phyloP scores from a whole-genome alignment of 2,329 filamentous ascomycete genomes.

The Zelopaecilomyces penicillatus region DNA sequence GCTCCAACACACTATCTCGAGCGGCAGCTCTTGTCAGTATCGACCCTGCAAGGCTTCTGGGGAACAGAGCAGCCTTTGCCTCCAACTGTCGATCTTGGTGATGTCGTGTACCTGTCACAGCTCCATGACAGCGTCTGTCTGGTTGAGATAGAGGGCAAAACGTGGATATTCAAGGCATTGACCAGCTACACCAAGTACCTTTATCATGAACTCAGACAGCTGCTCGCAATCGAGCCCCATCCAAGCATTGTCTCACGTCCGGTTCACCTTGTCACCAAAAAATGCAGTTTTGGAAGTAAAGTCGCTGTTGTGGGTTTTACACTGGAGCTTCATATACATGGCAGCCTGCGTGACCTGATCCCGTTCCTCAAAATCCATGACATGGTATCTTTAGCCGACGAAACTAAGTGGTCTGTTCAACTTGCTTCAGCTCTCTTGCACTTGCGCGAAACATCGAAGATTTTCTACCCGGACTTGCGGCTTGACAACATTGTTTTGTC shows the following conservation, averaged over 20 bases:
- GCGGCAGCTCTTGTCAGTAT: constrained; percentile 38
- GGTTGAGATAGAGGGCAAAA: constrained; percentile 33
- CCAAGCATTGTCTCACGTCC: constrained; percentile 44
- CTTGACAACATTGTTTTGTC: constrained; percentile 52
- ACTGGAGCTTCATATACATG: constrained; percentile 43
- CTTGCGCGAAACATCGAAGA: constrained; percentile 33
- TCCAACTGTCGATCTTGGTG: constrained; percentile 37
- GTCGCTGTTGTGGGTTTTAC: constrained; percentile 49
- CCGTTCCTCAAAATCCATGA: constrained; percentile 41
- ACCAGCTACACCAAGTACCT: constrained; percentile 51
- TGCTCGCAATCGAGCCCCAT: constrained; percentile 45
- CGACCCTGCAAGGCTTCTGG: constrained; percentile 37
- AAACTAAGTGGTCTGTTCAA: constrained; percentile 46
- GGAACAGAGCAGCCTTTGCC: constrained; percentile 33
- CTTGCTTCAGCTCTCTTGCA: constrained; percentile 44
- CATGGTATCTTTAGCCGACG: constrained; percentile 32
- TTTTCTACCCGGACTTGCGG: constrained; percentile 51
- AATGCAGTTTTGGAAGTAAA: constrained; percentile 47
- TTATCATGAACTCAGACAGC: constrained; percentile 51
- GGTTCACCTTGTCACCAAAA: constrained; percentile 46
- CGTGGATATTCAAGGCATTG: constrained; percentile 50
- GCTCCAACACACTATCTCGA: constrained; percentile 46
- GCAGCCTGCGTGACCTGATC: constrained; percentile 47
- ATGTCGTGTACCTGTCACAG: constrained; percentile 43
- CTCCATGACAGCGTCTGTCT: constrained; percentile 53